Conservation (phyloP, 352 stramenopile species). For the Thalassiosira hispida region DNA sequence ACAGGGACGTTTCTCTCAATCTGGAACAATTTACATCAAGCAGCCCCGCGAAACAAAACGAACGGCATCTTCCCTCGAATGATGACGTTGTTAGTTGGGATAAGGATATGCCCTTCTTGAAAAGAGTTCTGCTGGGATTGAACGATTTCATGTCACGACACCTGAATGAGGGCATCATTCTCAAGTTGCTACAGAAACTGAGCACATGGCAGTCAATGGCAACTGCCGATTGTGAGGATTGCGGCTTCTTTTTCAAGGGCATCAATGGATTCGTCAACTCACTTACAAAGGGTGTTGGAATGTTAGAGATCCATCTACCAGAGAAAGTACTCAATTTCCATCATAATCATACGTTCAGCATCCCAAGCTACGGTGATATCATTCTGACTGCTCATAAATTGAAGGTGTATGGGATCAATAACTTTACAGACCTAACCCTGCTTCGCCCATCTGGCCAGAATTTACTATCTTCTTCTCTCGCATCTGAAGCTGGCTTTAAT, state of each 20-base stretch:
- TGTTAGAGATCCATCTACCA: conserved; percentile 40
- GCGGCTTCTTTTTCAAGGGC: conserved; percentile 66
- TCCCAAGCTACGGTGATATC: conserved; percentile 57
- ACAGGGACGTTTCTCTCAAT: neutral
- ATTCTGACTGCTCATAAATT: conserved; percentile 32
- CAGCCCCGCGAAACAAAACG: neutral
- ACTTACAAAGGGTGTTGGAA: conserved; percentile 34
- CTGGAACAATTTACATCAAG: neutral
- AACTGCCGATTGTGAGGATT: conserved; percentile 39
- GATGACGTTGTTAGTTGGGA: conserved; percentile 40
- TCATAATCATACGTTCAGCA: conserved; percentile 50
- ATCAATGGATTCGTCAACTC: conserved; percentile 63
- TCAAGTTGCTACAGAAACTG: conserved; percentile 40
- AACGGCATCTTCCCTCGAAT: neutral
- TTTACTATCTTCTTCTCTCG: conserved; percentile 41
- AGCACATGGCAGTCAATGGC: conserved; percentile 31
- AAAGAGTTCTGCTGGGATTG: conserved; percentile 33
- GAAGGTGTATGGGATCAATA: conserved; percentile 47
- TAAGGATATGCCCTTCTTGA: conserved; percentile 51
- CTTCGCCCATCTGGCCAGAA: conserved; percentile 37
- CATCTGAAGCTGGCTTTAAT: conserved; percentile 45
- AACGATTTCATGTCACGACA: conserved; percentile 50
- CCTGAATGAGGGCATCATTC: conserved; percentile 50
- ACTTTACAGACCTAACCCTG: conserved; percentile 54
- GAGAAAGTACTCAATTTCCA: conserved; percentile 46